Percentiles rank a stretch among this genome's conserved stretches.
These are phyloP conservation scores for Anisodus acutangulus DNA, from an alignment of 257 asterid species.

Conservation along the genomic window DNA sequence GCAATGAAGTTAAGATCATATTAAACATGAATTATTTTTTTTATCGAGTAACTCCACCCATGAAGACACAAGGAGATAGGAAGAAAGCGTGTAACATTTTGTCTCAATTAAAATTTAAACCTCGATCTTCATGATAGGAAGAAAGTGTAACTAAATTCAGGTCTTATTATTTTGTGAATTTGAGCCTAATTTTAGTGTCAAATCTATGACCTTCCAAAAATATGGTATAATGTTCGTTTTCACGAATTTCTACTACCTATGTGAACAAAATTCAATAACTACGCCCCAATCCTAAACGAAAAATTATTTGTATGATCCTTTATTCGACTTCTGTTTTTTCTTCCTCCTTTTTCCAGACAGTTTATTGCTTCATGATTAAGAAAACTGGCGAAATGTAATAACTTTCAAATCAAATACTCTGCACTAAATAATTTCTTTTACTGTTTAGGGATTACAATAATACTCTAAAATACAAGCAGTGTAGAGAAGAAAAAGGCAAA, in stretches of 20 bases:
- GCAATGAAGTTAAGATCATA: neutral
- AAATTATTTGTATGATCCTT: neutral
- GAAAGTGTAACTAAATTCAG: neutral
- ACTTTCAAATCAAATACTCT: slow-evolving; percentile 19
- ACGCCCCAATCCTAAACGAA: neutral
- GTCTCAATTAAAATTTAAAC: too few relatives aligned
- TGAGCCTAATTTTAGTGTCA: neutral
- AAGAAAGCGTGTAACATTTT: neutral
- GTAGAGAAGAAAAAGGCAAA: neutral
- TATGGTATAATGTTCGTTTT: neutral
- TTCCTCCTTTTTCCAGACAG: neutral
- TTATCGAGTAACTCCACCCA: too few relatives aligned
- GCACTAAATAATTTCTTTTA: neutral
- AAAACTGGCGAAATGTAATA: neutral
- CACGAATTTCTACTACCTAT: neutral
- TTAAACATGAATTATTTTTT: neutral
- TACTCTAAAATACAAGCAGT: neutral
- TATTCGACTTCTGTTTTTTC: neutral
- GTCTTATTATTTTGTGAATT: neutral
- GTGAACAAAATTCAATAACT: neutral
- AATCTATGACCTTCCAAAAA: neutral
- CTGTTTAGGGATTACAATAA: neutral
- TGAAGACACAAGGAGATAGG: too few relatives aligned
- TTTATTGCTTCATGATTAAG: neutral
- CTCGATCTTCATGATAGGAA: too few relatives aligned